phyloP scores from a whole-genome alignment of 768 basidiomycete genomes.

The Naganishia antarctica region DNA sequence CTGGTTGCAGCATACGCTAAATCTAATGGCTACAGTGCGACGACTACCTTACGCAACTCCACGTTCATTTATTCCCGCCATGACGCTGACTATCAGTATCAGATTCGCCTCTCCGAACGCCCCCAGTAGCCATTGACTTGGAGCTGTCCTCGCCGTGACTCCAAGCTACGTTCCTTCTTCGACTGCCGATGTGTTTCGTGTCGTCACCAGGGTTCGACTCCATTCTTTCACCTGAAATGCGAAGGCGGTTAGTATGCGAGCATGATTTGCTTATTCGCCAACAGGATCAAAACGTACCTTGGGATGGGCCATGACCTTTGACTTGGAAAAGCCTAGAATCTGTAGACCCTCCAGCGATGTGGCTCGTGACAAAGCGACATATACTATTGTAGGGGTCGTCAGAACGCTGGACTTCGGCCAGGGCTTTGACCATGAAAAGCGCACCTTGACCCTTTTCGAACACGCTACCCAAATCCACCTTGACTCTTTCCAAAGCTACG shows the following conservation, averaged over 20 bases:
- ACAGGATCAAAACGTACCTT: neutral
- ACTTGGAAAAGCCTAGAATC: constrained; percentile 41
- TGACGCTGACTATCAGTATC: no score
- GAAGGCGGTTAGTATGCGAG: neutral
- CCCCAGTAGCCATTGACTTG: neutral
- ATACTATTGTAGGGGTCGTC: constrained; percentile 29
- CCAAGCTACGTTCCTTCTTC: neutral
- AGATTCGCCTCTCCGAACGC: no score
- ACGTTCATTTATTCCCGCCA: no score
- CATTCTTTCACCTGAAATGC: neutral
- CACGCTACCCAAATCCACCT: constrained; percentile 83
- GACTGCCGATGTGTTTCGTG: neutral
- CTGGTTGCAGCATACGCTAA: neutral
- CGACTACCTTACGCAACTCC: no score
- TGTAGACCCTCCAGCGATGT: constrained; percentile 48
- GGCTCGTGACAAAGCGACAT: constrained; percentile 48
- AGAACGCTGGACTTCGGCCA: neutral
- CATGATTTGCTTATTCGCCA: neutral
- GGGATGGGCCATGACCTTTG: constrained; percentile 37
- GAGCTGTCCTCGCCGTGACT: no score
- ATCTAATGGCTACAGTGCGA: no score
- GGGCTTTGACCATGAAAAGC: neutral
- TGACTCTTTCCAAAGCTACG: constrained; percentile 76
- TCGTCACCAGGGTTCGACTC: constrained; percentile 12
- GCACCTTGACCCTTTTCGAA: constrained; percentile 59